Base-by-base conservation (phyloP, 2,329 filamentous ascomycete species). In the Fusarium fujikuroi region DNA sequence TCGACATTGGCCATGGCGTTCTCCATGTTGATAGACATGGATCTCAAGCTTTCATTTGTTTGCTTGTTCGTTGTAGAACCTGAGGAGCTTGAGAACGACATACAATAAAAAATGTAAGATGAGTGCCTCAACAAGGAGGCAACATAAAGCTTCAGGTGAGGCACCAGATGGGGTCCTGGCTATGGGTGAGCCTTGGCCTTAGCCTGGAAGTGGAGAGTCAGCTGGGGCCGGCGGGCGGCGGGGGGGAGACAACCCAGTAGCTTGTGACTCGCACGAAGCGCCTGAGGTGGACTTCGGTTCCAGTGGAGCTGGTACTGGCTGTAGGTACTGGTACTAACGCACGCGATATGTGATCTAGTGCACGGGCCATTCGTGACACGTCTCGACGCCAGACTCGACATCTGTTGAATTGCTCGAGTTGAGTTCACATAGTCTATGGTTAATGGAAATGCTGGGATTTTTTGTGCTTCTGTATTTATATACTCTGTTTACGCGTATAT, bases 1-100 rank as follows among this genome's bases (percentile, higher is more conserved):
- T 97, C 93, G 63, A 93, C 89, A 64, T 88, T 91, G 40, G 85
- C 84, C 71, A 86, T 79, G 50, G 80, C 77, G 34, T 78, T 79
- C 72, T 83, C 80, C 80, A 83, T 83, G 49, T 40, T 58, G 54
- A 50, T 42, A 30, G 54, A 40, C 37, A 44, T 57, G n/a, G 21
- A 42, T 39, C 37, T 60, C 57, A 77, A 43, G 53, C 44, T 60
- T 46, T 56, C 75, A 75, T 76, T 60, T 58, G 63, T 32, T 39
- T 21, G 30, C 30, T 42, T 21, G 50, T 40, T 36, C 14, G 18
- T 16, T 42, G 34, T 23, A 43, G 23, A 40, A 12, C 11, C 16
- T 39, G 42, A 23, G 32, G 25, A 36, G n/a, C 10, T 44, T 23
- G 15, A n/a, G 9, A 36, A 42, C 18, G 30, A 23, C 19, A n/a